Percentiles rank a stretch among this genome's conserved stretches.
Evolutionary conservation across 2,329 filamentous ascomycete species (phyloP).

Genomic region (Talaromyces sp.): DNA sequence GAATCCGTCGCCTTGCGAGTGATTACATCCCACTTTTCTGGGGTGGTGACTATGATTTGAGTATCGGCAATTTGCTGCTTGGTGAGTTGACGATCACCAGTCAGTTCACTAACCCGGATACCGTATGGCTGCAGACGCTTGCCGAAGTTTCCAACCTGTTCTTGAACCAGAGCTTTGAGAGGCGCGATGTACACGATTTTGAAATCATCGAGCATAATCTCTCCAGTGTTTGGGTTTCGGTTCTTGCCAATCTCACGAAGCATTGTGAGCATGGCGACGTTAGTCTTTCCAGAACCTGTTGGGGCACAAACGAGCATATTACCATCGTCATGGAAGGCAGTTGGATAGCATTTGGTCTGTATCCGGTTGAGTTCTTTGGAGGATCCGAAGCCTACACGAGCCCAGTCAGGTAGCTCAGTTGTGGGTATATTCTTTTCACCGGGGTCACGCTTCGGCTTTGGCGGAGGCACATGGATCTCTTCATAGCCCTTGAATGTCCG

Average conservation of each 20-base stretch:
- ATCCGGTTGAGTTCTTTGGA: constrained; percentile 90
- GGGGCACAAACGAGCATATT: constrained; percentile 98
- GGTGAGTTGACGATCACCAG: constrained; percentile 94
- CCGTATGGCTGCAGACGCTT: constrained; percentile 87
- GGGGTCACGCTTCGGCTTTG: constrained; percentile 80
- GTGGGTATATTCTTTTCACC: constrained; percentile 80
- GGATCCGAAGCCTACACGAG: constrained; percentile 77
- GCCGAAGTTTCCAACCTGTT: constrained; percentile 97
- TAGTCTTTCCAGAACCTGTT: constrained; percentile 96
- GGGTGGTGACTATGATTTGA: constrained; percentile 96
- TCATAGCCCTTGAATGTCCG: constrained; percentile 97
- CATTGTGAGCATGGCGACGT: constrained; percentile 96
- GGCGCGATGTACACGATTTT: constrained; percentile 99
- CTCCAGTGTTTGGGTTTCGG: constrained; percentile 81
- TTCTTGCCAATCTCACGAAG: constrained; percentile 96
- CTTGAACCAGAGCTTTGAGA: constrained; percentile 90
- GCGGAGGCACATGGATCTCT: constrained; percentile 93
- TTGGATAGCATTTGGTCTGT: constrained; percentile 87
- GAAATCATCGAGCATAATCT: constrained; percentile 92
- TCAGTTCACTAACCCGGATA: constrained; percentile 90
- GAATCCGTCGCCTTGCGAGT: constrained; percentile 96
- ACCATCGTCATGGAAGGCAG: constrained; percentile 88
- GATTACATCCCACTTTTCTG: constrained; percentile 99
- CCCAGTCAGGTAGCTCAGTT: constrained; percentile 88
- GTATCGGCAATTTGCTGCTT: constrained; percentile 98